These are phyloP conservation scores for Sanguinoderma infundibulare DNA, from an alignment of 1,284 basidiomycete species.

Conservation along the genomic window DNA sequence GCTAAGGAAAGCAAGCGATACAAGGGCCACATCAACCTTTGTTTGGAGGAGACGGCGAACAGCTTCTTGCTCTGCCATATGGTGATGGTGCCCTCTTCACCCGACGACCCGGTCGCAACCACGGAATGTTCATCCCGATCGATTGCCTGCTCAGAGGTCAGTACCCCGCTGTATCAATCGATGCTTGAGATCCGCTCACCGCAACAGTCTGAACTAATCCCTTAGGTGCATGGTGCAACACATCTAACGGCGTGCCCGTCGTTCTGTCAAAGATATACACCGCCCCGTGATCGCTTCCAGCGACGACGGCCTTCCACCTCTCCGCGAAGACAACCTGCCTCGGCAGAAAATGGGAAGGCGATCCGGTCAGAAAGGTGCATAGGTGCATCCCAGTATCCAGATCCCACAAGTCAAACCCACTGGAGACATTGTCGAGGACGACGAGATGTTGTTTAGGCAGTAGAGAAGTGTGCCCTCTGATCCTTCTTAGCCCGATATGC, in stretches of 20 bases:
- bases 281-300: slow-evolving; percentile 8
- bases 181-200: background rate
- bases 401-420: slow-evolving; percentile 4
- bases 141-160: background rate
- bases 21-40: background rate
- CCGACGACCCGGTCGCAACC: background rate
- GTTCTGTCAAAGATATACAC: slow-evolving; percentile 7
- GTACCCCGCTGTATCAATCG: background rate
- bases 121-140: background rate
- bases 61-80: background rate
- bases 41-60: background rate
- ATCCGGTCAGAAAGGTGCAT: slow-evolving; percentile 2
- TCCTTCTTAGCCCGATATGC: background rate
- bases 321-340: slow-evolving; percentile 7
- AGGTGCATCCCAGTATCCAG: background rate
- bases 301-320: slow-evolving; percentile 3
- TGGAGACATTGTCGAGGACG: slow-evolving; percentile 3
- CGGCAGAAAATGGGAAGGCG: background rate
- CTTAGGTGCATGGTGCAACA: background rate
- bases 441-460: background rate
- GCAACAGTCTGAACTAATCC: slow-evolving; percentile 7
- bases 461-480: slow-evolving; percentile 1
- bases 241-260: slow-evolving; percentile 7
- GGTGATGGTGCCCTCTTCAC: background rate
- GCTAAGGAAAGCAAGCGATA: background rate